Evolutionary conservation across 768 basidiomycete genomes (phyloP), one percentile per base, ranked within the genome.

Genomic region (Mycena indigotica): DNA sequence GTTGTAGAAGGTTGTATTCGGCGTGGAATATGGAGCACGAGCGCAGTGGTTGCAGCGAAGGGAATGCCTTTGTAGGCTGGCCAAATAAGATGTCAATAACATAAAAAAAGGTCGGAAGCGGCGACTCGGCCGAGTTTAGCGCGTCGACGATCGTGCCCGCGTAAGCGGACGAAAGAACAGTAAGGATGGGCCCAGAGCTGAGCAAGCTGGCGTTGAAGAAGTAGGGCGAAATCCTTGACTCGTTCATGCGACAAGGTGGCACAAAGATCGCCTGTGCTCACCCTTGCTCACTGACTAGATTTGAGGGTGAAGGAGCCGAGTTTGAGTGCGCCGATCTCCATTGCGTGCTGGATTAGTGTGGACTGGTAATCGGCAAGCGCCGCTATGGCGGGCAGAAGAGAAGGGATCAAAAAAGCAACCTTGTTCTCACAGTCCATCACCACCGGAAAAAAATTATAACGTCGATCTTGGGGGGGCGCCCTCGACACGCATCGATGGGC

Each of bases 11-110:
- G n/a, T n/a, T n/a, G n/a, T n/a, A n/a, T n/a, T n/a, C n/a, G n/a
- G n/a, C n/a, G n/a, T n/a, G n/a, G n/a, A n/a, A n/a, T 81, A 55
- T 87, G 80, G 30, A 99, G 80, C 21, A 87, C 79, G 19, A 95
- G 80, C 2, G 89, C 80, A 3, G 95, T 91, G 29, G 89, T 82
- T 0, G 95, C 89, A 0, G 95, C 95, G 50, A 99, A 85, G 0
- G 95, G 83, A 67, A 98, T 98, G 24, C 94, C 96, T 75, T 98
- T 98, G 78, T 98, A 98, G 2, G 96, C 95, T 1, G 96, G 96
- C 96, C 96, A 65, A 98, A 97, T 29, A 98, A 80, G 45, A 98
- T 83, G 65, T 96, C 92, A n/a, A n/a, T n/a, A n/a, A n/a, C n/a
- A n/a, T n/a, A n/a, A n/a, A n/a, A n/a, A 65, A 95, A 83, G 26